A percentile compares a stretch with the other conserved stretches of the same genome.
phyloP scores from a whole-genome alignment of 1,284 basidiomycete species.

The Pyrrhoderma noxium region DNA sequence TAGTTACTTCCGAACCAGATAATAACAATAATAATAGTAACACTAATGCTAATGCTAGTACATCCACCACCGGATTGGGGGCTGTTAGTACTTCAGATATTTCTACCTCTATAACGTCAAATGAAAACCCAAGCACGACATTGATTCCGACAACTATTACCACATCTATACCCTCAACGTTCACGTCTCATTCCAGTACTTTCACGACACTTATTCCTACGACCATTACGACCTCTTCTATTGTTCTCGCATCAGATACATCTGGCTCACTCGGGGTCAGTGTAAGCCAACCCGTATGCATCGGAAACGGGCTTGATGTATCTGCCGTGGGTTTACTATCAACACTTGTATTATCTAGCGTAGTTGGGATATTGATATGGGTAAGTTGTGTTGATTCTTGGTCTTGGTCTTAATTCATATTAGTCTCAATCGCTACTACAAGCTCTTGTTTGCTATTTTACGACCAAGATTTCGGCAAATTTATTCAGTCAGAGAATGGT shows the following conservation, averaged over 20 bases:
- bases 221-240: slow-evolving; percentile 29
- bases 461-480: slow-evolving; percentile 63
- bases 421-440: background rate
- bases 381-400: slow-evolving; percentile 33
- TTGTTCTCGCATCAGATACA: slow-evolving; percentile 33
- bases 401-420: background rate
- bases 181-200: slow-evolving; percentile 14
- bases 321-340: slow-evolving; percentile 57
- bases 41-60: background rate
- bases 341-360: slow-evolving; percentile 46
- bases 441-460: slow-evolving; percentile 60
- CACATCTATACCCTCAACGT: slow-evolving; percentile 16
- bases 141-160: slow-evolving; percentile 10
- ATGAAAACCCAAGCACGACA: background rate
- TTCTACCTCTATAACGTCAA: background rate
- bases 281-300: slow-evolving; percentile 41
- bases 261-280: slow-evolving; percentile 30
- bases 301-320: slow-evolving; percentile 57
- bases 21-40: background rate
- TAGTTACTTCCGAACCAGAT: background rate
- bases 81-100: background rate
- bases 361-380: slow-evolving; percentile 57
- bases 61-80: background rate
- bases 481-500: slow-evolving; percentile 68
- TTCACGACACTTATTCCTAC: slow-evolving; percentile 25